Conservation (phyloP, 305 asterid genomes). For the Nicotiana rustica region DNA sequence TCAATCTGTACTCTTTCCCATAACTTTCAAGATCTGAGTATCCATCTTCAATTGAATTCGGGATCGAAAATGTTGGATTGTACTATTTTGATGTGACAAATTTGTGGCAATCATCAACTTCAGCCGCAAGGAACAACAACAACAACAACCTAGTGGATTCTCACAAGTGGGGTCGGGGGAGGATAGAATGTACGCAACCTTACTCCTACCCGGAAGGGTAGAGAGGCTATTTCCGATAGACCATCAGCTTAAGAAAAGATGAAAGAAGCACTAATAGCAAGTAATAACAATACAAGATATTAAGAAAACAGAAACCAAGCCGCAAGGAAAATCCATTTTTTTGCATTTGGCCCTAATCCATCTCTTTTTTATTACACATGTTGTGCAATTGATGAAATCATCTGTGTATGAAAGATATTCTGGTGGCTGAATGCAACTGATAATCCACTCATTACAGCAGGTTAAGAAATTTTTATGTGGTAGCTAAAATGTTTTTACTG, state of each 20-base stretch:
- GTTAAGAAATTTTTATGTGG: background rate
- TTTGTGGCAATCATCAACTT: background rate
- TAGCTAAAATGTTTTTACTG: background rate
- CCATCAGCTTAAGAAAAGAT: no score
- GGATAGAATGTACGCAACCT: no score
- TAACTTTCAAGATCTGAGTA: constrained; percentile 14
- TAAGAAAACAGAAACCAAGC: no score
- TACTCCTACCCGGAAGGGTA: no score
- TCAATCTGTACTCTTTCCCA: background rate
- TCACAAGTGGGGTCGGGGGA: no score
- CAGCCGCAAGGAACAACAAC: background rate
- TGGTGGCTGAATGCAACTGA: background rate
- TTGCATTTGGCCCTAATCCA: background rate
- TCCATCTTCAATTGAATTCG: background rate
- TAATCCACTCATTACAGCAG: background rate
- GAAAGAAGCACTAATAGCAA: no score
- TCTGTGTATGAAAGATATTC: background rate
- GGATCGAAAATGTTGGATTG: background rate
- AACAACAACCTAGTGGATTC: no score
- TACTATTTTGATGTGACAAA: background rate
- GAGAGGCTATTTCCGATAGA: no score
- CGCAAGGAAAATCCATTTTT: no score
- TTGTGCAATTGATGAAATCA: constrained; percentile 19
- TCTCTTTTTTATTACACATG: background rate
- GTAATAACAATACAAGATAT: no score